Base-by-base conservation (phyloP, 1,284 basidiomycete species). In the Porogramme epimiltina region DNA sequence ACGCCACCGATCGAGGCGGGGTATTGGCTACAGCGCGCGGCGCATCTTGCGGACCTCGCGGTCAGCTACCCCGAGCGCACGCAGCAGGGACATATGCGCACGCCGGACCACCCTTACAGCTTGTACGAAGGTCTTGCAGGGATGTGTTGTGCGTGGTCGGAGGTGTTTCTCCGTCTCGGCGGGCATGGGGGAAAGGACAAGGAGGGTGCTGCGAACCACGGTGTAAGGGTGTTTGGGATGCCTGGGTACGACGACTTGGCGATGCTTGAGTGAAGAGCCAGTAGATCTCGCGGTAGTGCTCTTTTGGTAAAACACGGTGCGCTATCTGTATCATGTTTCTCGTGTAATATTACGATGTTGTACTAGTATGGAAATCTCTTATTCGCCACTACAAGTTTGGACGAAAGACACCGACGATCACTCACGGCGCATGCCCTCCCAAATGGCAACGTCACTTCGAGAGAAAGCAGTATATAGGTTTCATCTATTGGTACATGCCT, bases 141-240 rank as follows among this genome's bases (percentile, higher is more conserved):
- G 16, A 78, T 80, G 74, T 82, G 80, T 57, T 78, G 76, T 54
- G 80, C 79, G 16, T 82, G 78, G 76, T 73, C 70, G 15, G 78
- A 78, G 57, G 66, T 80, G 15, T 55, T 79, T 19, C 61, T 60
- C 40, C 65, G 73, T 42, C 48, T 80, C 50, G 56, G 45, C 28
- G 28, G 9, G 28, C n/a, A n/a, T n/a, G n/a, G 28, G 46, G 54
- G 38, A 46, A 18, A 22, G 20, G 5, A 4, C n/a, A 51, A 41
- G 49, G 42, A 47, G 5, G 49, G 49, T n/a, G n/a, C n/a, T n/a
- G n/a, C n/a, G n/a, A n/a, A n/a, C n/a, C 34, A 13, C 34, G 34
- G n/a, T 6, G 6, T 6, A 6, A 16, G 13, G 10, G 13, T 6
- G 8, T 13, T 5, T 4, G 66, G 65, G 11, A 66, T 68, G 63